A percentile compares a stretch with the other conserved stretches of the same genome.
Evolutionary conservation across 2,329 filamentous ascomycete species (phyloP).

Genomic region (Aspergillus sp.): DNA sequence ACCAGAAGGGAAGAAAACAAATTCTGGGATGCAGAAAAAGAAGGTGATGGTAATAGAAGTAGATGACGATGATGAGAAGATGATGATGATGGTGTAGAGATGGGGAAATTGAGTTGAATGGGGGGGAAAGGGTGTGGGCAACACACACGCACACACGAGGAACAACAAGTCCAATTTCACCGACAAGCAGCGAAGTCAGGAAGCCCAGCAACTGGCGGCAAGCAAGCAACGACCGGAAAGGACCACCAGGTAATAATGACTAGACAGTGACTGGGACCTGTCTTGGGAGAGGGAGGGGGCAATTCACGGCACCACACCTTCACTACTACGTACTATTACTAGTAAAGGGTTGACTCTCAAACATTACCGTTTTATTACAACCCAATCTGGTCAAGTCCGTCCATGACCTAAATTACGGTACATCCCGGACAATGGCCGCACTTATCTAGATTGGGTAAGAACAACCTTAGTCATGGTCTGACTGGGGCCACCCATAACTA

Average conservation of each 20-base stretch:
- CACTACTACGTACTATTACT: not conserved
- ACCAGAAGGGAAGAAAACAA: conserved; percentile 3
- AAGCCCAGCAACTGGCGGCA: conserved; percentile 4
- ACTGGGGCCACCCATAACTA: not conserved
- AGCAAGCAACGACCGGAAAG: not conserved
- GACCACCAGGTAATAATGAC: too few relatives aligned
- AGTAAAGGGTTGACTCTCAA: not conserved
- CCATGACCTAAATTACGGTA: not conserved
- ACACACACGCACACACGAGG: not conserved
- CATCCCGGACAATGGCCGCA: conserved; percentile 1
- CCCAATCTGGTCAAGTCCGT: not conserved
- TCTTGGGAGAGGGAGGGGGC: not conserved
- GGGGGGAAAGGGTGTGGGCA: not conserved
- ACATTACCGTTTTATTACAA: not conserved
- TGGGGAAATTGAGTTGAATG: not conserved
- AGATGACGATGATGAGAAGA: not conserved
- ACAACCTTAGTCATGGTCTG: not conserved
- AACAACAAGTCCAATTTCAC: not conserved
- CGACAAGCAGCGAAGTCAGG: not conserved
- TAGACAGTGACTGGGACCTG: not conserved
- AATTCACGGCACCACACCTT: not conserved
- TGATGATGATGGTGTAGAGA: not conserved
- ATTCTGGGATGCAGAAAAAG: not conserved
- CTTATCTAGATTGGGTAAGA: not conserved
- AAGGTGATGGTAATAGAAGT: not conserved